A percentile compares a stretch with the other conserved stretches of the same genome.
Conservation (phyloP, 345 rosid species). For the Sapria himalayana region DNA sequence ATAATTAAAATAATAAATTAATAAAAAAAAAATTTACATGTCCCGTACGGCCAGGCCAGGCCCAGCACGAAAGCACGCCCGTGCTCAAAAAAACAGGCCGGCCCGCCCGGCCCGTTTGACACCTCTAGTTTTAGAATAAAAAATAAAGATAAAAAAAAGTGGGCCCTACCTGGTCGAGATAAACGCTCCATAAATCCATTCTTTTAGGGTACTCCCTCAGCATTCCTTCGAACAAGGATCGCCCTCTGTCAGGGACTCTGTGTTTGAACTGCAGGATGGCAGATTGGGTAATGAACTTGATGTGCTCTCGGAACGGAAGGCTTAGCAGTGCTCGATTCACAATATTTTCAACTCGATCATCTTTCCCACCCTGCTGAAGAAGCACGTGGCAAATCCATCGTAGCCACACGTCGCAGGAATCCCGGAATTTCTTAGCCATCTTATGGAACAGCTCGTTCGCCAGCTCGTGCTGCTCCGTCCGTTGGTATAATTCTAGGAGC, state of each 20-base stretch:
- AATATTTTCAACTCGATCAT: constrained; percentile 44
- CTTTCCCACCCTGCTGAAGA: constrained; percentile 34
- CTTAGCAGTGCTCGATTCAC: constrained; percentile 52
- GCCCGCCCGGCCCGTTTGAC: too few species aligned
- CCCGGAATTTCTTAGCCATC: constrained; percentile 75
- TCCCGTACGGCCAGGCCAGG: too few species aligned
- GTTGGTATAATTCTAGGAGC: constrained; percentile 63
- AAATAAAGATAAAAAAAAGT: background rate
- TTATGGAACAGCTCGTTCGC: constrained; percentile 56
- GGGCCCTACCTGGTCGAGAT: constrained; percentile 66
- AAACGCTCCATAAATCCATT: constrained; percentile 89
- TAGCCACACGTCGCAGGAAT: constrained; percentile 97
- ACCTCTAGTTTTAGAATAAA: background rate
- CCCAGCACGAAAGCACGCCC: too few species aligned
- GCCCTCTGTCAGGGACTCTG: constrained; percentile 75
- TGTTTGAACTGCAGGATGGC: constrained; percentile 75
- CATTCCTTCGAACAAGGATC: constrained; percentile 74
- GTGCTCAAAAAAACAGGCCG: too few species aligned
- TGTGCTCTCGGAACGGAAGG: constrained; percentile 70
- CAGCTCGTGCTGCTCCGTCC: constrained; percentile 57
- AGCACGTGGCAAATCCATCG: too few species aligned
- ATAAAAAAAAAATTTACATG: background rate
- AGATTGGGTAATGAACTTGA: constrained; percentile 69
- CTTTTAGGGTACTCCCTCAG: constrained; percentile 79
- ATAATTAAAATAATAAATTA: constrained; percentile 4